Evolutionary conservation across 371 early-diverging fungal species (phyloP).

Genomic region (Globomyces sp.): DNA sequence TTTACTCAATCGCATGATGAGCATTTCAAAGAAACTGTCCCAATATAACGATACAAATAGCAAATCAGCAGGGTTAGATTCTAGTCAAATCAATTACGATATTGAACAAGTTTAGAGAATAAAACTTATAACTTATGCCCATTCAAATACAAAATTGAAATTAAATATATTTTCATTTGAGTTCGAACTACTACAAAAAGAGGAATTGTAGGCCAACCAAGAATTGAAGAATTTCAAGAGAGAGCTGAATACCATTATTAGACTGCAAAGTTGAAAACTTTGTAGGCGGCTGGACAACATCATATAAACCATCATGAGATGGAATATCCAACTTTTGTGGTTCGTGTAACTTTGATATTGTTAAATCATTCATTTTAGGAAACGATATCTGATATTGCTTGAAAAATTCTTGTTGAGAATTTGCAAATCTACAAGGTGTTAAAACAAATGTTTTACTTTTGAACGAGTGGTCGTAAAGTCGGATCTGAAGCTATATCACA

Average conservation of each 20-base stretch:
- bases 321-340: background rate
- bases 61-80: too few relatives aligned
- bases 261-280: background rate
- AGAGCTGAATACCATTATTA: background rate
- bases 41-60: too few relatives aligned
- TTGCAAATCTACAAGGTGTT: background rate
- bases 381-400: background rate
- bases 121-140: too few relatives aligned
- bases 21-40: too few relatives aligned
- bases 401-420: background rate
- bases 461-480: conserved; percentile 17
- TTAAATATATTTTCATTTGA: too few relatives aligned
- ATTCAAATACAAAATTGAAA: too few relatives aligned
- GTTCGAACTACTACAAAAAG: background rate
- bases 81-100: too few relatives aligned
- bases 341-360: background rate
- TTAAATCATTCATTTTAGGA: background rate
- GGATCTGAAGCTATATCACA: conserved; percentile 32
- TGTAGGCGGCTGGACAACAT: background rate
- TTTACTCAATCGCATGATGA: too few relatives aligned
- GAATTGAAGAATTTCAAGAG: background rate
- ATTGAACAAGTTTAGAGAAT: too few relatives aligned
- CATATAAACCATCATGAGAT: background rate
- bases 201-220: background rate
- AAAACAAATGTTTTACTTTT: background rate